phyloP scores from a whole-genome alignment of 1,284 basidiomycete species.

The Austroboletus olivaceoglutinosus region DNA sequence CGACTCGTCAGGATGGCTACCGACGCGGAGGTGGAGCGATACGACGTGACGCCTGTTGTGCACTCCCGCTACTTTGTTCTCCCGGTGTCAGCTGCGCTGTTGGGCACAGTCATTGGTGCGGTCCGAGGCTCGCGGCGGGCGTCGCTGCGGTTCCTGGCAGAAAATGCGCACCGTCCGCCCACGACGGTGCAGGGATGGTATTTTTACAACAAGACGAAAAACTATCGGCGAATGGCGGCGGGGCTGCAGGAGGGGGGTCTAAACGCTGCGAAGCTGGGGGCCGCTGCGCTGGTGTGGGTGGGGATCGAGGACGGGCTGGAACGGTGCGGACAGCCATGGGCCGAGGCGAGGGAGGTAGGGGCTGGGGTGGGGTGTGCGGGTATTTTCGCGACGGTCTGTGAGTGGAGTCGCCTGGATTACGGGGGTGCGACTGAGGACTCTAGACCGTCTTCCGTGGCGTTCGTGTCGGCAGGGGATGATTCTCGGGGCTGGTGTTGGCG shows the following conservation, averaged over 20 bases:
- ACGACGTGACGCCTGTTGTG: constrained; percentile 33
- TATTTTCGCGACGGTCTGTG: constrained; percentile 61
- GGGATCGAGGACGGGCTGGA: constrained; percentile 62
- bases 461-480: constrained; percentile 47
- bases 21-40: constrained; percentile 10
- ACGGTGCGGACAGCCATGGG: constrained; percentile 44
- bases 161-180: constrained; percentile 74
- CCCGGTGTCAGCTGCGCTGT: constrained; percentile 53
- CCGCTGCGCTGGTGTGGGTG: constrained; percentile 61
- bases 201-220: constrained; percentile 90
- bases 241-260: constrained; percentile 65
- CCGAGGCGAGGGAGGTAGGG: constrained; percentile 53
- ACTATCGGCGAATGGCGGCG: constrained; percentile 75
- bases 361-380: constrained; percentile 64
- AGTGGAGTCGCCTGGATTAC: constrained; percentile 32
- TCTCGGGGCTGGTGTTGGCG: constrained; percentile 55
- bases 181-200: constrained; percentile 86
- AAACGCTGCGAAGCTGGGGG: constrained; percentile 57
- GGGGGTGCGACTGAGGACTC: constrained; percentile 4
- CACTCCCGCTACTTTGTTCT: constrained; percentile 40
- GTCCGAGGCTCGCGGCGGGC: constrained; percentile 66
- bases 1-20: constrained; percentile 14
- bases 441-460: constrained; percentile 62
- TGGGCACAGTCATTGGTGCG: constrained; percentile 66
- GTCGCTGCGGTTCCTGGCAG: constrained; percentile 56